Conservation (phyloP, 2,329 filamentous ascomycete genomes). For the Arthroderma sp. region DNA sequence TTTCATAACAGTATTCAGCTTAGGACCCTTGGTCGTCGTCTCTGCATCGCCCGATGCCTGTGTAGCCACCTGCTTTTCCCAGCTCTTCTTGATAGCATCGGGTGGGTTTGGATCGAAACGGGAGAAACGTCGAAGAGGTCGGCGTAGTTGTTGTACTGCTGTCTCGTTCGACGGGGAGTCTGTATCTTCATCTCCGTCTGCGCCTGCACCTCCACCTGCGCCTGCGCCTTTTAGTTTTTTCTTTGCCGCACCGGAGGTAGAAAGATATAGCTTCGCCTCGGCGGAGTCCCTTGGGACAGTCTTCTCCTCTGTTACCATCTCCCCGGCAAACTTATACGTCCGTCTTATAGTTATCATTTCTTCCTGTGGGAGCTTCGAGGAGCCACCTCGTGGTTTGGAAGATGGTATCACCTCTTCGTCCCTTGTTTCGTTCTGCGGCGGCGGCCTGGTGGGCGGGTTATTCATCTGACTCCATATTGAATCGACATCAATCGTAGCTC, state of each 20-base stretch:
- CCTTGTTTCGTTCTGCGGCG: conserved; percentile 14
- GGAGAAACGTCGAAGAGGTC: conserved; percentile 34
- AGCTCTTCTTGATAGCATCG: conserved; percentile 33
- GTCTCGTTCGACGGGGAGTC: conserved; percentile 10
- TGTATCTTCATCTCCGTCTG: background rate
- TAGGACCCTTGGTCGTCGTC: conserved; percentile 34
- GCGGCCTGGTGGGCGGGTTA: conserved; percentile 18
- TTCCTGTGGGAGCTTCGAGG: conserved; percentile 19
- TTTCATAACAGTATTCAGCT: conserved; percentile 56
- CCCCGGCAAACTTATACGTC: conserved; percentile 47
- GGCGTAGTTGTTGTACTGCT: conserved; percentile 20
- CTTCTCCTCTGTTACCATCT: conserved; percentile 43
- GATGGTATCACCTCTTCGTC: background rate
- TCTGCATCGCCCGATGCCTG: conserved; percentile 6
- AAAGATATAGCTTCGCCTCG: conserved; percentile 44
- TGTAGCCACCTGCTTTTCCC: conserved; percentile 26
- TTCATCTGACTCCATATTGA: conserved; percentile 45
- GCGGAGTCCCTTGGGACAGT: conserved; percentile 42
- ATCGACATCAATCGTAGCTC: conserved; percentile 45
- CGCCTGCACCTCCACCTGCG: conserved; percentile 15
- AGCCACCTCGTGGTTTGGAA: background rate
- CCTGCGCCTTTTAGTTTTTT: conserved; percentile 22
- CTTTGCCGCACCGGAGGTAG: conserved; percentile 24
- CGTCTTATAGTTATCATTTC: conserved; percentile 45
- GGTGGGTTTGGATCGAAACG: conserved; percentile 38